Evolutionary conservation across 2,329 filamentous ascomycete species (phyloP).

Genomic region (Trichocomaceae sp.): DNA sequence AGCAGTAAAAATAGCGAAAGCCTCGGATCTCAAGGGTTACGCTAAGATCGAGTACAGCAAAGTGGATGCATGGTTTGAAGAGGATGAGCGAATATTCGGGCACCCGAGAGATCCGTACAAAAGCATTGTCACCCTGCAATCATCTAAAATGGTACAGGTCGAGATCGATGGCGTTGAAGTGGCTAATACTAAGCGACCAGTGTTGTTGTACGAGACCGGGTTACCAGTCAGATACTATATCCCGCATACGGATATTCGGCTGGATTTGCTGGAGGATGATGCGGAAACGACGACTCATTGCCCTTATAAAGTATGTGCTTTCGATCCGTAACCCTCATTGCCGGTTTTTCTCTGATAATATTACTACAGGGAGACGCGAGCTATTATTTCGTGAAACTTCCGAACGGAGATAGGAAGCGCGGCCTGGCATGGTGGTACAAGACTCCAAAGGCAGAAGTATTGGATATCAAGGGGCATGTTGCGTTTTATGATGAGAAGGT

Average conservation of each 20-base stretch:
- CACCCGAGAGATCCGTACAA: conserved; percentile 14
- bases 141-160: conserved; percentile 10
- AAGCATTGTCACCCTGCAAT: conserved; percentile 10
- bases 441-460: conserved; percentile 9
- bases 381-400: conserved; percentile 12
- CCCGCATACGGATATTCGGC: conserved; percentile 10
- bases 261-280: conserved; percentile 10
- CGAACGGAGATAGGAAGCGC: conserved; percentile 6
- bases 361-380: conserved; percentile 6
- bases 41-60: conserved; percentile 7
- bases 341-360: neutral
- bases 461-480: conserved; percentile 12
- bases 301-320: conserved; percentile 9
- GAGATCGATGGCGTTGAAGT: conserved; percentile 13
- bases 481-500: conserved; percentile 15
- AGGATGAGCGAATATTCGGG: conserved; percentile 12
- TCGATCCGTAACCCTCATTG: neutral
- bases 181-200: conserved; percentile 7
- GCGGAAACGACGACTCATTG: conserved; percentile 1
- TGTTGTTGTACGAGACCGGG: conserved; percentile 13
- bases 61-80: conserved; percentile 13
- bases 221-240: conserved; percentile 11
- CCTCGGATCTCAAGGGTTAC: conserved; percentile 1
- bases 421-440: conserved; percentile 15
- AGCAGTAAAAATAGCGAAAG: conserved; percentile 1